Percentiles rank a stretch among this genome's conserved stretches.
Evolutionary conservation across 768 basidiomycete species (phyloP).

Genomic region (Dentipellis sp.): DNA sequence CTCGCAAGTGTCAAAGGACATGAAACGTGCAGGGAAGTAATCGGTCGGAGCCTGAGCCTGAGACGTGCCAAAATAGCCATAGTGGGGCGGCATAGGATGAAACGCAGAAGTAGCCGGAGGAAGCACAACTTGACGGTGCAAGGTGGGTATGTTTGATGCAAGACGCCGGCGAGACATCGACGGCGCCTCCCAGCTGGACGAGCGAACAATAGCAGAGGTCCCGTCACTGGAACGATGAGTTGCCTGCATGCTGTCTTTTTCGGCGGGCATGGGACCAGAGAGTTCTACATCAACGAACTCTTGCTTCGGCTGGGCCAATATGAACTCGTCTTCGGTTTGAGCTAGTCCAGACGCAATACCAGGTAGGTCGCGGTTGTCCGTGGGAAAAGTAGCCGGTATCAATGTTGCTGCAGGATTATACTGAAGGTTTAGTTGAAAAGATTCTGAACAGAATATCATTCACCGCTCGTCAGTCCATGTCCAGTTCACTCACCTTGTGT

Average conservation of each 20-base stretch:
- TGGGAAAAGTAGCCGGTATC: too few species aligned
- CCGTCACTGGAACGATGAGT: slow-evolving; percentile 12
- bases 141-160: slow-evolving; percentile 21
- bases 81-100: slow-evolving; percentile 8
- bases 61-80: slow-evolving; percentile 4
- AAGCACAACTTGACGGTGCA: slow-evolving; percentile 15
- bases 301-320: too few species aligned
- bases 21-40: background rate
- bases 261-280: background rate
- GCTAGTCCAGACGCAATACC: too few species aligned
- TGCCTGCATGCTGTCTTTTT: background rate
- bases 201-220: background rate
- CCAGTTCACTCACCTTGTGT: background rate
- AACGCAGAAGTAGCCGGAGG: slow-evolving; percentile 12
- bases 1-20: background rate
- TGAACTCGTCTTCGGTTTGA: too few species aligned
- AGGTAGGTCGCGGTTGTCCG: too few species aligned
- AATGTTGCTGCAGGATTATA: background rate
- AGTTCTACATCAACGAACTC: too few species aligned
- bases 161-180: slow-evolving; percentile 25
- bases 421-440: background rate
- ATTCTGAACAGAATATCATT: background rate
- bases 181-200: slow-evolving; percentile 2
- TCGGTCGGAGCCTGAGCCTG: background rate
- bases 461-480: too few species aligned